A percentile compares a stretch with the other conserved stretches of the same genome.
These are phyloP conservation scores for Alloascoidea africana DNA, from an alignment of 805 yeast genomes.

Conservation along the genomic window DNA sequence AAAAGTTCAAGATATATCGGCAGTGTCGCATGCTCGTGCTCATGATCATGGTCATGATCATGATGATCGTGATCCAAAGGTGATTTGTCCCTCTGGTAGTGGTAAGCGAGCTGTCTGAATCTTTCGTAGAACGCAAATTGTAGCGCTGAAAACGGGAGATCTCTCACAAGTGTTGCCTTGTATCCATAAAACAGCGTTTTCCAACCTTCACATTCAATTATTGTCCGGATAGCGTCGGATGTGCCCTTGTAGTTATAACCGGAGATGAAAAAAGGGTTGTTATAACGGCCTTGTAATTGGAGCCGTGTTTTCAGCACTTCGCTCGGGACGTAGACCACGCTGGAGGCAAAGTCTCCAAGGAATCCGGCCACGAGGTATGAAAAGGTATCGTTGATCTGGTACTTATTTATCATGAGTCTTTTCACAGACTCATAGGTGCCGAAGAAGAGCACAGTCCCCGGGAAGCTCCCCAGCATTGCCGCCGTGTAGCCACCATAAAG, in stretches of 20 bases:
- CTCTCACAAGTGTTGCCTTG: conserved; percentile 85
- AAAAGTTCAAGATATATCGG: conserved; percentile 47
- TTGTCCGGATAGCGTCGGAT: conserved; percentile 50
- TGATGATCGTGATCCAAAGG: too few relatives aligned
- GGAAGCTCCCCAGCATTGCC: conserved; percentile 84
- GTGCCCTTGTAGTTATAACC: conserved; percentile 83
- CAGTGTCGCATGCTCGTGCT: conserved; percentile 26
- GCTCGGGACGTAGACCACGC: conserved; percentile 84
- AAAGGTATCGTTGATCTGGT: conserved; percentile 57
- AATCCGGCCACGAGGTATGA: conserved; percentile 79
- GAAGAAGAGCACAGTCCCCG: conserved; percentile 89
- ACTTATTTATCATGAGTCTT: conserved; percentile 48
- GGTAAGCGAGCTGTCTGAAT: conserved; percentile 47
- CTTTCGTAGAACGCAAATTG: conserved; percentile 93
- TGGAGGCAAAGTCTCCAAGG: conserved; percentile 84
- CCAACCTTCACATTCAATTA: conserved; percentile 56
- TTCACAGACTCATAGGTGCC: conserved; percentile 80
- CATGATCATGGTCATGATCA: too few relatives aligned
- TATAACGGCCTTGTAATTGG: conserved; percentile 81
- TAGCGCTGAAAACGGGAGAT: conserved; percentile 88
- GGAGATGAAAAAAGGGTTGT: conserved; percentile 62
- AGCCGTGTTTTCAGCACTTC: conserved; percentile 89
- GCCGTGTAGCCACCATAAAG: conserved; percentile 88
- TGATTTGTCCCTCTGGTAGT: conserved; percentile 13
- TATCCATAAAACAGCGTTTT: conserved; percentile 77